These are phyloP conservation scores for Pisolithus thermaeus DNA, from an alignment of 1,284 basidiomycete genomes.

Conservation along the genomic window DNA sequence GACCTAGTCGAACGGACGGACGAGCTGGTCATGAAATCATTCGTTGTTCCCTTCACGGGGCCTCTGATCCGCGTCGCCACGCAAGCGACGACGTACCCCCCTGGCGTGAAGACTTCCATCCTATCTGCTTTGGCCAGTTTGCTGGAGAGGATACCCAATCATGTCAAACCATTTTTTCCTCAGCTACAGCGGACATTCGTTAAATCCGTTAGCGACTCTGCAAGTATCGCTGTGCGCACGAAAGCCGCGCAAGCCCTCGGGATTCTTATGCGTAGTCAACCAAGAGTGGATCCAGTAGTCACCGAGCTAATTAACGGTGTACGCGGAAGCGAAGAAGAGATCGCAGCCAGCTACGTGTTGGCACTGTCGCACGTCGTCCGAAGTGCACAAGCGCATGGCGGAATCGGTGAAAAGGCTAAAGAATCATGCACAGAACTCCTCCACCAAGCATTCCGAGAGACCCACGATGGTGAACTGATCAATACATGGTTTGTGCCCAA, in stretches of 20 bases:
- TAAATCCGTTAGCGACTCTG: conserved; percentile 84
- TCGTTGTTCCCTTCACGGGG: conserved; percentile 94
- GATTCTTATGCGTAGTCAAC: conserved; percentile 88
- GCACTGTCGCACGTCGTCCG: conserved; percentile 77
- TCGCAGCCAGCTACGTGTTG: conserved; percentile 69
- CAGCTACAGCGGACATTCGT: conserved; percentile 96
- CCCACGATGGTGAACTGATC: conserved; percentile 54
- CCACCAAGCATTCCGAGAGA: conserved; percentile 72
- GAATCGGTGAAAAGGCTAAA: conserved; percentile 67
- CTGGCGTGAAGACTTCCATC: conserved; percentile 88
- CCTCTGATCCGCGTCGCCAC: conserved; percentile 93
- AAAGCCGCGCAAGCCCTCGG: conserved; percentile 84
- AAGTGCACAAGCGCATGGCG: conserved; percentile 62
- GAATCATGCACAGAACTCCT: conserved; percentile 73
- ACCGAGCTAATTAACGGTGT: conserved; percentile 80
- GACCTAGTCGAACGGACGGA: conserved; percentile 91
- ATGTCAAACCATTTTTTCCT: conserved; percentile 98
- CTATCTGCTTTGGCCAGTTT: conserved; percentile 78
- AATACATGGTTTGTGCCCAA: background rate
- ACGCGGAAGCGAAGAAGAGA: conserved; percentile 63
- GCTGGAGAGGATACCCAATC: conserved; percentile 77
- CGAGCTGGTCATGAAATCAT: conserved; percentile 89
- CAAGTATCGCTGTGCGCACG: conserved; percentile 75
- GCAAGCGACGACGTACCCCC: conserved; percentile 81
- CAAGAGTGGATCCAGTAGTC: conserved; percentile 80